These are phyloP conservation scores for Mrakiaceae sp. DNA, from an alignment of 1,284 basidiomycete genomes.

Conservation along the genomic window DNA sequence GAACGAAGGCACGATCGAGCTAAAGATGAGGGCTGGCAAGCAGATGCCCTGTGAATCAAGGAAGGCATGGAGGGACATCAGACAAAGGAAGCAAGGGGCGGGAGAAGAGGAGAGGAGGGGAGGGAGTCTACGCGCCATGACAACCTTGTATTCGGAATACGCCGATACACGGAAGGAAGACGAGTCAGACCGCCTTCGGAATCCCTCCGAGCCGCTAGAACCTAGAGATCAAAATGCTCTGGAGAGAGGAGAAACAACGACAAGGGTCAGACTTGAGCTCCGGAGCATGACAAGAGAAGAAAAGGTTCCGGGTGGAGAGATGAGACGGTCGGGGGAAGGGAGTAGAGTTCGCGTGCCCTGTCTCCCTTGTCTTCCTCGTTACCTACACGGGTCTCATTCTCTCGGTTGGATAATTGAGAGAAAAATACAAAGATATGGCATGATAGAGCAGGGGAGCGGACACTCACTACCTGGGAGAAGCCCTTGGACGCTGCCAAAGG, in stretches of 20 bases:
- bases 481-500: constrained; percentile 19
- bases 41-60: constrained; percentile 14
- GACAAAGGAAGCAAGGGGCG: not conserved
- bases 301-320: too few species aligned
- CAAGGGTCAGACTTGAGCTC: too few species aligned
- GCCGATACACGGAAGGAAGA: not conserved
- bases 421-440: too few species aligned
- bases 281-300: too few species aligned
- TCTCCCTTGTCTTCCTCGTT: not conserved
- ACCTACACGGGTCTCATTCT: not conserved
- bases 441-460: too few species aligned
- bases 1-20: constrained; percentile 19
- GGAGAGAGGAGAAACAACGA: too few species aligned
- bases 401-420: too few species aligned
- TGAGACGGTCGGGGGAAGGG: not conserved
- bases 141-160: not conserved
- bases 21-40: constrained; percentile 20
- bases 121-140: not conserved
- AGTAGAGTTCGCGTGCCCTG: not conserved
- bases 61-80: not conserved
- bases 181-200: not conserved
- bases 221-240: not conserved
- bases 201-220: not conserved
- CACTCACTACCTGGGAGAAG: constrained; percentile 6
- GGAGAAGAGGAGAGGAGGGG: not conserved